These are phyloP conservation scores for Macrocystidia cucumis DNA, from an alignment of 1,284 basidiomycete species.

Conservation along the genomic window DNA sequence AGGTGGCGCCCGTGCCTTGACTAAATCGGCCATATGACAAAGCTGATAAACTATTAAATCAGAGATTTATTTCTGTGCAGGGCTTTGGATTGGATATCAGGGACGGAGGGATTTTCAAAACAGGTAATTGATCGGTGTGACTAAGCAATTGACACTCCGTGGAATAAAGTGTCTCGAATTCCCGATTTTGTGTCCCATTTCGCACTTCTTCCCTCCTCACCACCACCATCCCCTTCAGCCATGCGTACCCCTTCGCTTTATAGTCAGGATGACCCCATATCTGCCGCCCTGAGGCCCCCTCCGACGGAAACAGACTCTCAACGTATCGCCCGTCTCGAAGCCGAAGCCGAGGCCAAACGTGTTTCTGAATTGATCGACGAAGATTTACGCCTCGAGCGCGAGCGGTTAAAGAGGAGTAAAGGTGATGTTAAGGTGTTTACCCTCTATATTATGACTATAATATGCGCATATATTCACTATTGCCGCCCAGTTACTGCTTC, in stretches of 20 bases:
- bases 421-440: conserved; percentile 64
- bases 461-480: conserved; percentile 26
- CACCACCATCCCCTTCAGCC: conserved; percentile 22
- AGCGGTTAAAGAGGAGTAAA: conserved; percentile 52
- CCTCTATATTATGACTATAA: conserved; percentile 1
- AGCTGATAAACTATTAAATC: too few species aligned
- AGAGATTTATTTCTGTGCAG: too few species aligned
- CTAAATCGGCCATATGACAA: too few species aligned
- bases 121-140: too few species aligned
- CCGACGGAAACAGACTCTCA: conserved; percentile 58
- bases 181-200: conserved; percentile 12
- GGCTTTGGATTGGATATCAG: too few species aligned
- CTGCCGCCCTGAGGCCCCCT: conserved; percentile 60
- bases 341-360: conserved; percentile 65
- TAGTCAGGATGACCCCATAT: conserved; percentile 67
- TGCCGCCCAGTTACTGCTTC: conserved; percentile 51
- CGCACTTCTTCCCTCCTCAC: conserved; percentile 23
- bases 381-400: conserved; percentile 60
- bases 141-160: conserved; percentile 10
- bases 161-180: conserved; percentile 7
- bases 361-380: conserved; percentile 77
- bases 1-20: too few species aligned
- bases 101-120: too few species aligned
- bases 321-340: conserved; percentile 45
- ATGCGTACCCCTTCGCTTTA: conserved; percentile 62